Conservation (phyloP, 148 eudicot genomes). For the Dysphania ambrosioides region DNA sequence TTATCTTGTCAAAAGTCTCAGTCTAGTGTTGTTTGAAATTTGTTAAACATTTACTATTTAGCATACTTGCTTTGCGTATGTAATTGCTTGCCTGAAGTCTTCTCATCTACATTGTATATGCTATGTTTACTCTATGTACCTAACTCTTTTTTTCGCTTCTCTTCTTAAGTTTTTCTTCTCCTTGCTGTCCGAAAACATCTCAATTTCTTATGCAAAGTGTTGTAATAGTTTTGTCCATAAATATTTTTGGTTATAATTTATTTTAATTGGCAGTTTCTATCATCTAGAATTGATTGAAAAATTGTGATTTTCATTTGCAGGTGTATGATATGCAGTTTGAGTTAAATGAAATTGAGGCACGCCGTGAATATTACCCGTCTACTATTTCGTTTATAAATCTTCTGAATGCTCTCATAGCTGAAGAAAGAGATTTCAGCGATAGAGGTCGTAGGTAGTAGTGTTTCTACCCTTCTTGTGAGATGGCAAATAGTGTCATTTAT, state of each 20-base stretch:
- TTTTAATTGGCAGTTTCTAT: not conserved
- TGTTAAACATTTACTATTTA: not conserved
- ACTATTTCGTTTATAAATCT: conserved; percentile 89
- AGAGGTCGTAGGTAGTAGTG: conserved; percentile 72
- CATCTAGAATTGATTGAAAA: not conserved
- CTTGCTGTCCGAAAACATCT: too few relatives aligned
- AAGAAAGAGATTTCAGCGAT: conserved; percentile 80
- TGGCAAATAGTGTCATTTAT: not conserved
- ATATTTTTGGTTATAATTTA: not conserved
- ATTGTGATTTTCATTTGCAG: conserved; percentile 35
- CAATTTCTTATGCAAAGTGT: not conserved
- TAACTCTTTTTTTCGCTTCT: too few relatives aligned
- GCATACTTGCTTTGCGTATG: not conserved
- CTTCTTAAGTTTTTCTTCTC: too few relatives aligned
- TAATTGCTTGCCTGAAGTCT: not conserved
- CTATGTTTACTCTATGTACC: too few relatives aligned
- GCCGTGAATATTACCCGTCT: conserved; percentile 93
- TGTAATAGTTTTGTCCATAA: not conserved
- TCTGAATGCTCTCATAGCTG: conserved; percentile 82
- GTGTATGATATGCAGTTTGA: conserved; percentile 97
- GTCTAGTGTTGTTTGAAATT: not conserved
- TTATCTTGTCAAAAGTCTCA: not conserved
- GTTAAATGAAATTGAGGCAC: conserved; percentile 92
- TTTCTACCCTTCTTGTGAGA: not conserved
- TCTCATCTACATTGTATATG: too few relatives aligned